phyloP scores from a whole-genome alignment of 148 eudicot genomes.

The Rhododendron kiyosumense region DNA sequence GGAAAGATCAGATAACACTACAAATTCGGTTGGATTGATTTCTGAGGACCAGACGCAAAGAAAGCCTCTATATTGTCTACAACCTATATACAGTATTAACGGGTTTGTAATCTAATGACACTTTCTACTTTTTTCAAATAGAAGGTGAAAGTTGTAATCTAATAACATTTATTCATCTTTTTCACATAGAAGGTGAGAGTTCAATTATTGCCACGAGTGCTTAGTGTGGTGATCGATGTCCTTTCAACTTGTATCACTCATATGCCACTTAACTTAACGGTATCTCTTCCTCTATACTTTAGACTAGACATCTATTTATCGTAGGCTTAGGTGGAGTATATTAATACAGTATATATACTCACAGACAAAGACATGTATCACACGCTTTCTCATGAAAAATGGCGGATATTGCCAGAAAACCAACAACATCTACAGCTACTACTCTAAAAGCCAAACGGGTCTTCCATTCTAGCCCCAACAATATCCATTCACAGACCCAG shows the following conservation, averaged over 20 bases:
- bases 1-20: neutral
- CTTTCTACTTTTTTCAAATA: no score
- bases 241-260: no score
- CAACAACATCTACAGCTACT: neutral
- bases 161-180: no score
- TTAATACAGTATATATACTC: neutral
- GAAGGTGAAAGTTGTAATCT: no score
- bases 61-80: neutral
- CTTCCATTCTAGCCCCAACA: slow-evolving; percentile 15
- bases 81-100: neutral
- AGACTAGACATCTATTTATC: no score
- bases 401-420: slow-evolving; percentile 31
- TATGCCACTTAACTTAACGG: no score
- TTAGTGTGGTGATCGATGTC: rapidly evolving
- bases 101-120: no score
- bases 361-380: neutral
- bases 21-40: neutral
- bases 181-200: rapidly evolving
- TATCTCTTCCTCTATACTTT: no score
- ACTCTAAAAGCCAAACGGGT: slow-evolving; percentile 11
- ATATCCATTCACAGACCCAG: slow-evolving; percentile 6
- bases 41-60: neutral
- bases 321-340: neutral
- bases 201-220: rapidly evolving
- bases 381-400: slow-evolving; percentile 6